phyloP scores from a whole-genome alignment of 2,329 filamentous ascomycete genomes.

The Claviceps cyperi region DNA sequence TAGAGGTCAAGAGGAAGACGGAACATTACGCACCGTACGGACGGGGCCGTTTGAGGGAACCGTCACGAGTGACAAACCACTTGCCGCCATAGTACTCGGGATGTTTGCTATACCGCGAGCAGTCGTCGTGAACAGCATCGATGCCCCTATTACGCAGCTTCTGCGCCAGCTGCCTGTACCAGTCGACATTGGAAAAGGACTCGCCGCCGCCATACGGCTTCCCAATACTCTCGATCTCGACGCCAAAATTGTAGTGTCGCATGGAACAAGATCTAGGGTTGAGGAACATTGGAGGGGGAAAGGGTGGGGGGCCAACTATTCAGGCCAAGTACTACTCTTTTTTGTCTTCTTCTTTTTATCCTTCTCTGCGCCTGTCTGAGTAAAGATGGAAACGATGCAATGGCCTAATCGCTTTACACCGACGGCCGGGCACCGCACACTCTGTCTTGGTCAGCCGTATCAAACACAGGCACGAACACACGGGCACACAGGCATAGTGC shows the following conservation, averaged over 20 bases:
- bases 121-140: slow-evolving; percentile 22
- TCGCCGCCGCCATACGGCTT: slow-evolving; percentile 23
- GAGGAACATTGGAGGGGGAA: neutral
- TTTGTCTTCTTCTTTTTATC: neutral
- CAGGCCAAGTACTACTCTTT: too few species aligned
- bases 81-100: slow-evolving; percentile 27
- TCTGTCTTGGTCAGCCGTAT: neutral
- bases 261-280: slow-evolving; percentile 1
- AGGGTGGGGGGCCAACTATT: neutral
- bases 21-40: slow-evolving; percentile 17
- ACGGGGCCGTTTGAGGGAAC: slow-evolving; percentile 22
- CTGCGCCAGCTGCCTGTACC: slow-evolving; percentile 25
- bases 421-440: too few species aligned
- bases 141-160: slow-evolving; percentile 25
- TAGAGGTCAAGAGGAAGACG: neutral
- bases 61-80: slow-evolving; percentile 27
- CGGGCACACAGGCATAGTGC: neutral
- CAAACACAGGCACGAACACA: neutral
- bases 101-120: slow-evolving; percentile 25
- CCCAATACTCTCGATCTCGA: slow-evolving; percentile 25
- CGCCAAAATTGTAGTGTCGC: slow-evolving; percentile 25
- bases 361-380: neutral
- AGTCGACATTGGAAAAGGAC: slow-evolving; percentile 24
- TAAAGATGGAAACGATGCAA: neutral
- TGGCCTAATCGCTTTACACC: too few species aligned